Conservation (phyloP, 202 grass and related monocot species). For the Dendrocalamus latiflorus region DNA sequence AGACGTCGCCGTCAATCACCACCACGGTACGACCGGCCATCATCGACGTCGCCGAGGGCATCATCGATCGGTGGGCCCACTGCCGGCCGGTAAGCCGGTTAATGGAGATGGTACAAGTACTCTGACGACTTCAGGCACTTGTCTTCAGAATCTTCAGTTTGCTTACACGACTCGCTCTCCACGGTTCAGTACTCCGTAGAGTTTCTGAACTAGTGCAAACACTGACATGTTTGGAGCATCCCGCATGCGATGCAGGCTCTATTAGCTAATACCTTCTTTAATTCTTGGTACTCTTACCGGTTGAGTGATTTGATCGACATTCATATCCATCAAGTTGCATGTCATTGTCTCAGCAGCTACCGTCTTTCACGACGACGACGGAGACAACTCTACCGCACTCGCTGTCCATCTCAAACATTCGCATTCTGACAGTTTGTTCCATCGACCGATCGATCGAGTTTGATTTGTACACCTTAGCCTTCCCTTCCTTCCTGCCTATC, state of each 20-base stretch:
- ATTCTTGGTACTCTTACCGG: constrained; percentile 9
- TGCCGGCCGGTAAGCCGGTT: background rate
- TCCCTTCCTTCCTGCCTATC: background rate
- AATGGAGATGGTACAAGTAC: background rate
- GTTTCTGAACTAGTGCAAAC: background rate
- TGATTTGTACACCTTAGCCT: constrained; percentile 31
- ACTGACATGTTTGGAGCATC: constrained; percentile 9
- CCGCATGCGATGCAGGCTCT: background rate
- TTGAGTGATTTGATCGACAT: background rate
- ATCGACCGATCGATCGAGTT: background rate
- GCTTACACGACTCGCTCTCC: background rate
- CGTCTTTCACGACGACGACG: background rate
- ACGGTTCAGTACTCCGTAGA: background rate
- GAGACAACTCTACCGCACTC: background rate
- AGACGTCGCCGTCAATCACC: constrained; percentile 40
- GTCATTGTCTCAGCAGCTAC: constrained; percentile 17
- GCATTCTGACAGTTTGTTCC: background rate
- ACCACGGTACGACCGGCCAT: background rate
- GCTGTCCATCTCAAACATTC: constrained; percentile 3
- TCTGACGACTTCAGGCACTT: background rate
- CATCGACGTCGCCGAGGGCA: background rate
- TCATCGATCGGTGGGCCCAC: background rate
- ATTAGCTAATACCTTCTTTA: background rate
- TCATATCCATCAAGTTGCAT: background rate
- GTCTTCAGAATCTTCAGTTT: background rate